phyloP scores from a whole-genome alignment of 768 basidiomycete genomes.

The Coprinopsis marcescibilis region DNA sequence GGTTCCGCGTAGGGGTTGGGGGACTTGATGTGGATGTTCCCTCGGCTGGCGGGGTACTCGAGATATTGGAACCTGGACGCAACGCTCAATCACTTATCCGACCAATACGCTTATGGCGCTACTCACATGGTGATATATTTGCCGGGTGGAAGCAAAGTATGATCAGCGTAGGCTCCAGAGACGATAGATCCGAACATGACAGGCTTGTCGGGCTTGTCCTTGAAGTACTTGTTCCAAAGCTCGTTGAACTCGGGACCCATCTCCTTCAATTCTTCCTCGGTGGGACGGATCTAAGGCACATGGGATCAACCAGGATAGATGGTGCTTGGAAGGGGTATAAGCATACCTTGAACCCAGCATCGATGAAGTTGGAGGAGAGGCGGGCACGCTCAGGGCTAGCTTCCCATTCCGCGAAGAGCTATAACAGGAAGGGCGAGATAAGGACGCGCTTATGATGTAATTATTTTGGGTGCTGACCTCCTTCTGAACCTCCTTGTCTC shows the following conservation, averaged over 20 bases:
- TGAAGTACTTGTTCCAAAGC: constrained; percentile 67
- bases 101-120: background rate
- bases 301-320: background rate
- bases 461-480: constrained; percentile 32
- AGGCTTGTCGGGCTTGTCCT: constrained; percentile 76
- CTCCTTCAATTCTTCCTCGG: constrained; percentile 63
- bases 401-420: constrained; percentile 63
- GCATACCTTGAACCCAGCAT: constrained; percentile 66
- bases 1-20: constrained; percentile 58
- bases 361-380: constrained; percentile 65
- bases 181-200: constrained; percentile 44
- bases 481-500: constrained; percentile 50
- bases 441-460: no score
- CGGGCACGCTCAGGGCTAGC: constrained; percentile 61
- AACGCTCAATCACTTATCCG: background rate
- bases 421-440: no score
- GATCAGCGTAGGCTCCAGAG: constrained; percentile 69
- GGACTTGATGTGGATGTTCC: constrained; percentile 65
- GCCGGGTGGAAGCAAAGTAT: constrained; percentile 62
- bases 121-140: constrained; percentile 63
- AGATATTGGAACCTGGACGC: constrained; percentile 56
- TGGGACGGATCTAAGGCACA: constrained; percentile 54
- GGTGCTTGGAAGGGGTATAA: background rate
- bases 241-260: constrained; percentile 75
- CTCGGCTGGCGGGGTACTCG: constrained; percentile 71